Base-by-base conservation (phyloP, 352 stramenopile species). In the Achlya hypogyna region DNA sequence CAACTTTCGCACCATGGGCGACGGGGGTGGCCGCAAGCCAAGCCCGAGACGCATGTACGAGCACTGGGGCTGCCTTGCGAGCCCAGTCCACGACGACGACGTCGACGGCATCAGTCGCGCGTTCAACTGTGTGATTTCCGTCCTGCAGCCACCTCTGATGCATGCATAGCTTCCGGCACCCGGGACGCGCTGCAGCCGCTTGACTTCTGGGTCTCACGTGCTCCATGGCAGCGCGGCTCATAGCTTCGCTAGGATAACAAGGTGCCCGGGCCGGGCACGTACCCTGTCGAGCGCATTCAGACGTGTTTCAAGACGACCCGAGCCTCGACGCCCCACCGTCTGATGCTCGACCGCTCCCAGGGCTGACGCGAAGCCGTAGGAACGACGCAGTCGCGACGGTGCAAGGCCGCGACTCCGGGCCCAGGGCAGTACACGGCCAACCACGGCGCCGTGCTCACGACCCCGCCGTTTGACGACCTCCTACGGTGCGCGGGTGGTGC, bases 31-130 rank as follows among this genome's bases (percentile, higher is more conserved):
- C 10, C 49, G 49, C 25, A 10, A 56, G 10, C 49, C 49, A n/a
- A 56, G 49, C 8, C 49, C 49, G 31, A 56, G 49, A 45, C 60
- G 60, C 16, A 28, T 67, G 42, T 67, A 67, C 42, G 29, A 58
- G 9, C 51, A 67, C n/a, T 67, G 60, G 60, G 60, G 60, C n/a
- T 67, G 60, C 34, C 40, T 67, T 23, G 51, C 42, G 20, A 67
- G 60, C 29, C 60, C 60, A 2, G 34, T 67, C 45, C 49, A 10
- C 49, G 49, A 56, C 31, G 49, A 56, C 31, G 49, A 3, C 31
- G 8, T 56, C 10, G 49, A 56, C 31, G 49, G 49, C 6, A 3
- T 56, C 8, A 56, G 8, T n/a, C 49, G 25, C 31, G 49, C 49
- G 31, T 56, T 56, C 49, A 56, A 56, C 31, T 10, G 49, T 56